A percentile compares a stretch with the other conserved stretches of the same genome.
These are phyloP conservation scores for Fusarium miscanthi DNA, from an alignment of 2,329 filamentous ascomycete species.

Conservation along the genomic window DNA sequence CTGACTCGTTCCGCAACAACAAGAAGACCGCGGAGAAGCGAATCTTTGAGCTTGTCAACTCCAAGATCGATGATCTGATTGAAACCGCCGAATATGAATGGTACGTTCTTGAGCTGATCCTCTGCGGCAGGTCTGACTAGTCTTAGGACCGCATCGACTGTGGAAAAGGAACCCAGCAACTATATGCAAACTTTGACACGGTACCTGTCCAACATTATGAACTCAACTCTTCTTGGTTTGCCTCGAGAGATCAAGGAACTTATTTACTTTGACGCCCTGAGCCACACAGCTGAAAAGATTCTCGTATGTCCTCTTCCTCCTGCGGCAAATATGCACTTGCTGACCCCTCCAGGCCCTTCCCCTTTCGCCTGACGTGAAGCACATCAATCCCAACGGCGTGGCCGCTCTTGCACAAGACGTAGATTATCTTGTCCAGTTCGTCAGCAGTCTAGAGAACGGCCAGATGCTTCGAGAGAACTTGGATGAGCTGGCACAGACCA, in stretches of 20 bases:
- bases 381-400: slow-evolving; percentile 89
- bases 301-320: slow-evolving; percentile 62
- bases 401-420: slow-evolving; percentile 85
- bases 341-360: slow-evolving; percentile 71
- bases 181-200: slow-evolving; percentile 96
- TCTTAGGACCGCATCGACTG: slow-evolving; percentile 62
- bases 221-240: slow-evolving; percentile 89
- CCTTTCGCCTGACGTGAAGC: slow-evolving; percentile 80
- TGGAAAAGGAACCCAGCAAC: slow-evolving; percentile 80
- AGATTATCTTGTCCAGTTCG: slow-evolving; percentile 84
- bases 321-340: background rate
- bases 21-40: slow-evolving; percentile 98
- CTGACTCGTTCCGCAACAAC: slow-evolving; percentile 85
- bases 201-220: slow-evolving; percentile 97
- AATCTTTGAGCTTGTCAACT: slow-evolving; percentile 98
- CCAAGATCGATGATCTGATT: slow-evolving; percentile 96
- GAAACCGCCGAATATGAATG: slow-evolving; percentile 98
- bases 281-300: slow-evolving; percentile 88
- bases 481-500: slow-evolving; percentile 93
- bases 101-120: slow-evolving; percentile 53
- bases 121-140: slow-evolving; percentile 26
- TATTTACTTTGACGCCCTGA: slow-evolving; percentile 96
- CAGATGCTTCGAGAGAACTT: slow-evolving; percentile 89
- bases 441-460: slow-evolving; percentile 83
- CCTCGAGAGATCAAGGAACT: slow-evolving; percentile 96